These are phyloP conservation scores for Globisporangium orthogonon DNA, from an alignment of 352 stramenopile species.

Conservation along the genomic window DNA sequence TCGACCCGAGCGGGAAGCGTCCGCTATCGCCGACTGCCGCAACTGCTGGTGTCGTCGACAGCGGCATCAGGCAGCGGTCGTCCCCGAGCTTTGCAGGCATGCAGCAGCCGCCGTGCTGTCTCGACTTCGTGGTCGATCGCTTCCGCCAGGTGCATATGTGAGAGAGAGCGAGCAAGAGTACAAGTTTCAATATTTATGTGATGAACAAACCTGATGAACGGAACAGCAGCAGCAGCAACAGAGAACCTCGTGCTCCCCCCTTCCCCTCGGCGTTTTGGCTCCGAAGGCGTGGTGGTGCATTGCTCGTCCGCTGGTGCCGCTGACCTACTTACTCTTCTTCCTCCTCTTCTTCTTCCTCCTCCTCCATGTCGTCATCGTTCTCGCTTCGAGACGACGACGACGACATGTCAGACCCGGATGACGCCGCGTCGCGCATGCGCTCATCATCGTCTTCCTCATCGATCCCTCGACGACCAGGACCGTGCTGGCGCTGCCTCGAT, in stretches of 20 bases:
- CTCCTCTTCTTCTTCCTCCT: constrained; percentile 20
- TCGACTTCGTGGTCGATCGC: constrained; percentile 1
- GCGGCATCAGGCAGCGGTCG: neutral
- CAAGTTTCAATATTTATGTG: neutral
- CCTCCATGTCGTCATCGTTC: constrained; percentile 21
- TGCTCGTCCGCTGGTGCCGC: neutral
- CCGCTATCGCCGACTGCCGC: neutral
- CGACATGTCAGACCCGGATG: constrained; percentile 19
- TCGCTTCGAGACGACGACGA: constrained; percentile 22
- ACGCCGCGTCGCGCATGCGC: constrained; percentile 18
- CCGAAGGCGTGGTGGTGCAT: neutral
- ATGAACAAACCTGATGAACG: neutral
- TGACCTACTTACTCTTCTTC: constrained; percentile 10
- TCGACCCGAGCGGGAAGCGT: constrained; percentile 16
- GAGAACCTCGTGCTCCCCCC: too few relatives aligned
- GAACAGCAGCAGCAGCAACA: neutral
- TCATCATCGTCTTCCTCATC: constrained; percentile 5
- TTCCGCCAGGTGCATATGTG: constrained; percentile 1
- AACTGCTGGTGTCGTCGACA: neutral
- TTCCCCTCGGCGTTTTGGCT: neutral
- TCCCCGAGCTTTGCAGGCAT: neutral
- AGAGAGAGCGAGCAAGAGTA: neutral
- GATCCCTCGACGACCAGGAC: neutral
- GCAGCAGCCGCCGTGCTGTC: neutral
- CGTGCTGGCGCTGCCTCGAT: constrained; percentile 4